These are phyloP conservation scores for Vigna mungo DNA, from an alignment of 306 rosid genomes.

Conservation along the genomic window DNA sequence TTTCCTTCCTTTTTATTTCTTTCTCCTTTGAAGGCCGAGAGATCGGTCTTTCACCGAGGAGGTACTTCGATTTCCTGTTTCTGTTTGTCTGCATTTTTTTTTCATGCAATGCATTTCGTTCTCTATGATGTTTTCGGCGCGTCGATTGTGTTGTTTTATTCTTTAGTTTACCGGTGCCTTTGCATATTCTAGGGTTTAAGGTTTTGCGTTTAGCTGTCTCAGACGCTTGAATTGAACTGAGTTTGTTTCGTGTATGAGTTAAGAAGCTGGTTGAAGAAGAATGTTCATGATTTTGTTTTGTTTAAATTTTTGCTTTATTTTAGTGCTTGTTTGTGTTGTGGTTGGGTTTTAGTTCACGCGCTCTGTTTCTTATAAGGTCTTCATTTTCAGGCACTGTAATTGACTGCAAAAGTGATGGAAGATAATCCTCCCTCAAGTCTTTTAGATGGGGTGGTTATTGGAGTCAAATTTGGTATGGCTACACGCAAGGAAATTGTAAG, in stretches of 20 bases:
- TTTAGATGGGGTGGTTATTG: conserved; percentile 65
- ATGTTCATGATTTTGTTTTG: background rate
- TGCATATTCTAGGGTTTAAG: conserved; percentile 28
- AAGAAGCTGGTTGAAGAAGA: background rate
- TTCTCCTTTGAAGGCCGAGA: background rate
- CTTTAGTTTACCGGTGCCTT: background rate
- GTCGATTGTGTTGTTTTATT: background rate
- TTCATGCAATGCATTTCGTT: conserved; percentile 30
- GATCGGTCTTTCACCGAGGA: background rate
- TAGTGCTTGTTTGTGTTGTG: background rate
- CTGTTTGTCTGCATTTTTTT: conserved; percentile 25
- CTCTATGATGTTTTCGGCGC: background rate
- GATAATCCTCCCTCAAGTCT: conserved; percentile 55
- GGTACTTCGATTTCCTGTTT: background rate
- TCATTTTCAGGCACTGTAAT: conserved; percentile 44
- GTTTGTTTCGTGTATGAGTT: conserved; percentile 2
- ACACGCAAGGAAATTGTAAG: conserved; percentile 81
- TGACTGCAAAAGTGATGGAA: conserved; percentile 58
- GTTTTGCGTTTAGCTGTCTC: conserved; percentile 14
- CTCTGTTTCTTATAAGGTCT: background rate
- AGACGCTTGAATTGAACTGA: background rate
- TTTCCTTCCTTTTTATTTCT: background rate
- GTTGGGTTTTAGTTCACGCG: conserved; percentile 13
- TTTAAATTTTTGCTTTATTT: background rate
- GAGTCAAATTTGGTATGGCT: conserved; percentile 78